Base-by-base conservation (phyloP, 805 yeast species). In the Pichia occidentalis region DNA sequence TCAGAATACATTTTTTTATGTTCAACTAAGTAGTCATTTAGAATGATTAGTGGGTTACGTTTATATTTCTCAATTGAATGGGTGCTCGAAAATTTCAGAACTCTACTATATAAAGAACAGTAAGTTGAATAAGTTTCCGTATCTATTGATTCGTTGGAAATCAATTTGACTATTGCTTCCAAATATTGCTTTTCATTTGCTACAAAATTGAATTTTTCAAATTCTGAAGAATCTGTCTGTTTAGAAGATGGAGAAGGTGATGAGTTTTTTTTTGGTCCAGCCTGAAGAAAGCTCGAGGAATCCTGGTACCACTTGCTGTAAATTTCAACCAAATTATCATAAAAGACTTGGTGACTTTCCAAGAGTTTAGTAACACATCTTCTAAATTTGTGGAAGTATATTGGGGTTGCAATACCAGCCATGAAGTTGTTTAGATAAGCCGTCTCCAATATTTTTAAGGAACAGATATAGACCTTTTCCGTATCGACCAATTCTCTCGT, bases 391-490 rank as follows among this genome's bases (percentile, higher is more conserved):
- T 60, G 46, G 12, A 65, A 53, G 19, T 61, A 56, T 1, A 62
- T 47, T 3, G 74, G 70, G 1, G 62, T 51, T 11, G 60, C 59
- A 24, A 53, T 50, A 24, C 56, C 57, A 7, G 49, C 49, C 18
- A 64, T 51, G 9, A 68, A 48, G 2, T 70, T 61, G 7, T 61
- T 64, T 4, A 72, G 48, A 42, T 73, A 75, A 25, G 59, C 63
- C n/a, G 60, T 63, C 6, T 61, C 56, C 14, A 75, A 53, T 43
- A 70, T 52, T 26, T 58, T 60, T 33, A 76, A 50, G 1, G 72
- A 67, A 30, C 59, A 57, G n/a, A 73, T 52, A 47, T 72, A 76
- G 1, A 56, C 57, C 19, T 59, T 62, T 47, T 76, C 83, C 10
- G 74, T 73, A 11, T 62, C 63, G 0, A 69, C 37, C 5, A 75